Evolutionary conservation across 2,329 filamentous ascomycete genomes (phyloP).

Genomic region (Colletotrichum falcatum): DNA sequence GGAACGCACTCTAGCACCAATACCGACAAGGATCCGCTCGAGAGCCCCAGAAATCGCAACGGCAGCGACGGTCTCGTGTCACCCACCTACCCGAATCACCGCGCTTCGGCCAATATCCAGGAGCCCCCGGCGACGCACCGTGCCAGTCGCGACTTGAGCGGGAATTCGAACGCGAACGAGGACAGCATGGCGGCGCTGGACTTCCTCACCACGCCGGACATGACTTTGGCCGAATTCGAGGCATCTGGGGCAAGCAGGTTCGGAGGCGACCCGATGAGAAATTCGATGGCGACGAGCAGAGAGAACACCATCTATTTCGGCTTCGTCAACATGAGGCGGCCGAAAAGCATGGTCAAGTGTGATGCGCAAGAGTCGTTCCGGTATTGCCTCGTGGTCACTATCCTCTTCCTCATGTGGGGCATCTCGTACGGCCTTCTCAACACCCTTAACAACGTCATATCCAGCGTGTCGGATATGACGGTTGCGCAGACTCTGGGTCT

Average conservation of each 20-base stretch:
- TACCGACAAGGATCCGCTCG: slow-evolving; percentile 46
- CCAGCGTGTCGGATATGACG: slow-evolving; percentile 70
- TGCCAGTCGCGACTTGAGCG: slow-evolving; percentile 27
- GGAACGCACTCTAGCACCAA: slow-evolving; percentile 52
- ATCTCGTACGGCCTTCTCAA: slow-evolving; percentile 91
- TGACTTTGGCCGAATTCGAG: slow-evolving; percentile 36
- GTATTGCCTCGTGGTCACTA: slow-evolving; percentile 79
- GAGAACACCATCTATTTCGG: slow-evolving; percentile 75
- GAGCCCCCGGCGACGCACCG: slow-evolving; percentile 21
- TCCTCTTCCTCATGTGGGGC: slow-evolving; percentile 90
- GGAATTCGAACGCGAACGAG: slow-evolving; percentile 33
- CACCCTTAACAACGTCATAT: slow-evolving; percentile 79
- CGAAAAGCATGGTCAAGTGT: slow-evolving; percentile 77
- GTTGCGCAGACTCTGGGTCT: slow-evolving; percentile 73
- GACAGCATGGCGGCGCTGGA: slow-evolving; percentile 54
- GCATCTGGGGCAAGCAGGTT: slow-evolving; percentile 42
- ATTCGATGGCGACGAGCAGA: slow-evolving; percentile 50
- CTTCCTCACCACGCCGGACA: slow-evolving; percentile 59
- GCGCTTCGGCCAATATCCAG: slow-evolving; percentile 27
- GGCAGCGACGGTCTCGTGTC: slow-evolving; percentile 39
- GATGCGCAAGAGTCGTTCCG: slow-evolving; percentile 74
- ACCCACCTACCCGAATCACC: slow-evolving; percentile 28
- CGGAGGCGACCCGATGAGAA: slow-evolving; percentile 48
- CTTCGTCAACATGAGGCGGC: slow-evolving; percentile 77
- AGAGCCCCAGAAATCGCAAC: slow-evolving; percentile 40